Evolutionary conservation across 352 stramenopile species (phyloP), one percentile per base, ranked within the genome.

Genomic region (Phytophthora ramorum): DNA sequence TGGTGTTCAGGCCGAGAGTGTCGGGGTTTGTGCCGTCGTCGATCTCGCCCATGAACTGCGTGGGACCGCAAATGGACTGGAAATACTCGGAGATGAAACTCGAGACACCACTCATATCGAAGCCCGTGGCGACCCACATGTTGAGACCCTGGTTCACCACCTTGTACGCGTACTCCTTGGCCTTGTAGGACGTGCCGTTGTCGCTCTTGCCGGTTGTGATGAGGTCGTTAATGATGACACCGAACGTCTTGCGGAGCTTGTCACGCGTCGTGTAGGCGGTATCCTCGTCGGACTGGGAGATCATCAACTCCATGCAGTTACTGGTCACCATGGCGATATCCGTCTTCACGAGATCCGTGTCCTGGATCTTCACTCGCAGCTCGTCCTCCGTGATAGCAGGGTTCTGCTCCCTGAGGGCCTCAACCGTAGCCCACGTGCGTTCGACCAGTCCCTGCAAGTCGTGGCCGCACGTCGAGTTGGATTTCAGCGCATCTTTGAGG

Each of bases 51-150:
- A n/a, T n/a, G n/a, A n/a, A n/a, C n/a, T n/a, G n/a, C 17, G 75
- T 78, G 1, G 72, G 75, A 3, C 75, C 75, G 14, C 74, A 82
- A n/a, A 79, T 71, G 5, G 52, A 51, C 47, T 69, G 52, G 24
- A 72, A 67, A 37, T 72, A 76, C n/a, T 71, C 67, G 34, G 57
- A 63, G 8, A 71, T 66, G 35, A 70, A 47, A 37, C 56, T 70
- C 32, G 67, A 61, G 34, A 76, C 57, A 49, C 62, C 68, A 28
- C 20, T 72, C 45, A 67, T 62, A 38, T 72, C 68, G 35, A 71
- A 69, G n/a, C 51, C 52, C 24, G 51, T 62, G 38, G 49, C 44
- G 5, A 63, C 51, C 53, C 51, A 72, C 17, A 68, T 38, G 9
- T 35, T 41, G 14, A 75, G 32, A 8, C 55, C 60, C 34, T 71